Conservation (phyloP, 164 flowering plant genomes). For the Macadamia integrifolia region DNA sequence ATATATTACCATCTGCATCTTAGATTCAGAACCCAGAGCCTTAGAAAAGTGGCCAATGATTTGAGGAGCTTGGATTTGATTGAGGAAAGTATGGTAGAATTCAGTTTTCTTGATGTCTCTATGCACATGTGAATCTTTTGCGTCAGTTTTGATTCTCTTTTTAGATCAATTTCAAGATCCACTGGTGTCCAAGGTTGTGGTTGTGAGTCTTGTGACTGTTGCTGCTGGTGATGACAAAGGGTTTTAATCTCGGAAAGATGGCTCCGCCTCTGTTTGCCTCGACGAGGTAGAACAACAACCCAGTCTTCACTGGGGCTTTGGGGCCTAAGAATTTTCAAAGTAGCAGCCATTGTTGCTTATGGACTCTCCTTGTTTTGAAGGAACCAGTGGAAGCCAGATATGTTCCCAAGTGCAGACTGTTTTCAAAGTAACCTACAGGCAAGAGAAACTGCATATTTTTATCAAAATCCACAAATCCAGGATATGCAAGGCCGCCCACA, state of each 20-base stretch:
- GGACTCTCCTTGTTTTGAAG: not conserved
- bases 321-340: slow-evolving; percentile 11
- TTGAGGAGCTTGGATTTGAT: too few relatives aligned
- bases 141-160: slow-evolving; percentile 34
- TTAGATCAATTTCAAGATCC: slow-evolving; percentile 36
- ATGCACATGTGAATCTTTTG: slow-evolving; percentile 48
- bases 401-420: too few relatives aligned
- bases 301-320: slow-evolving; percentile 36
- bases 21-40: slow-evolving; percentile 26
- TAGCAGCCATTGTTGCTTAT: slow-evolving; percentile 16
- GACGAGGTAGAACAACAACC: slow-evolving; percentile 61
- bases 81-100: too few relatives aligned
- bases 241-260: slow-evolving; percentile 14
- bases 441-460: too few relatives aligned
- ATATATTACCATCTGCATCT: slow-evolving; percentile 76
- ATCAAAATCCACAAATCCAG: too few relatives aligned
- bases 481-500: too few relatives aligned
- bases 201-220: not conserved
- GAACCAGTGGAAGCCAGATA: too few relatives aligned
- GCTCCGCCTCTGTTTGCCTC: slow-evolving; percentile 38
- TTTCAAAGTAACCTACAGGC: too few relatives aligned
- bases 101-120: slow-evolving; percentile 18
- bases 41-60: slow-evolving; percentile 15
- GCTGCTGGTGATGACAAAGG: not conserved
- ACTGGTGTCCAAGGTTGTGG: slow-evolving; percentile 45